phyloP scores from a whole-genome alignment of 2,329 filamentous ascomycete species.

The Diaporthe helianthi region DNA sequence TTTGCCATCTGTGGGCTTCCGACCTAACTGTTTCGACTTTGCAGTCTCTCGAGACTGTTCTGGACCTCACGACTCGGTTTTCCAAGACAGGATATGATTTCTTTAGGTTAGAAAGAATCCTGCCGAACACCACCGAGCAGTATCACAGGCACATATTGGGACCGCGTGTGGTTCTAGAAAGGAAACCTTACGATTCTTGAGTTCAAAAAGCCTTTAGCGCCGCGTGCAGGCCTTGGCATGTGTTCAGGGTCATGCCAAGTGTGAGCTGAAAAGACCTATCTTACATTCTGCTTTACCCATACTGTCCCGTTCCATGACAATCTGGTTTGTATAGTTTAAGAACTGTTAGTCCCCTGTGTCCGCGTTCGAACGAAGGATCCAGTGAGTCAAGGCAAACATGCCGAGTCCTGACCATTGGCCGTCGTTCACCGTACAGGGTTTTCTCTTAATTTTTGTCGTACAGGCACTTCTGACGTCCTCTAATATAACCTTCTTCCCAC shows the following conservation, averaged over 20 bases:
- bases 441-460: too few species aligned
- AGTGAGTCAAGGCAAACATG: neutral
- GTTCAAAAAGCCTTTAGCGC: neutral
- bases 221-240: neutral
- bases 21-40: neutral
- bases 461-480: too few species aligned
- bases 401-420: neutral
- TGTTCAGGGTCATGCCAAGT: neutral
- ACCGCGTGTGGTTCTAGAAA: neutral
- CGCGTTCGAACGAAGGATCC: neutral
- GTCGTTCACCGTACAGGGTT: neutral
- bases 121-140: neutral
- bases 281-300: neutral
- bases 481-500: too few species aligned
- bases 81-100: neutral
- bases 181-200: neutral
- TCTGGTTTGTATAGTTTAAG: neutral
- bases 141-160: neutral
- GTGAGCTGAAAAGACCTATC: neutral
- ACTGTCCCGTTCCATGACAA: neutral
- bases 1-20: neutral
- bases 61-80: neutral
- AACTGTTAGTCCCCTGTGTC: neutral
- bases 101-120: neutral
- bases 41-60: slow-evolving; percentile 3